These are phyloP conservation scores for Atalantia buxifolia DNA, from an alignment of 345 rosid species.

Conservation along the genomic window DNA sequence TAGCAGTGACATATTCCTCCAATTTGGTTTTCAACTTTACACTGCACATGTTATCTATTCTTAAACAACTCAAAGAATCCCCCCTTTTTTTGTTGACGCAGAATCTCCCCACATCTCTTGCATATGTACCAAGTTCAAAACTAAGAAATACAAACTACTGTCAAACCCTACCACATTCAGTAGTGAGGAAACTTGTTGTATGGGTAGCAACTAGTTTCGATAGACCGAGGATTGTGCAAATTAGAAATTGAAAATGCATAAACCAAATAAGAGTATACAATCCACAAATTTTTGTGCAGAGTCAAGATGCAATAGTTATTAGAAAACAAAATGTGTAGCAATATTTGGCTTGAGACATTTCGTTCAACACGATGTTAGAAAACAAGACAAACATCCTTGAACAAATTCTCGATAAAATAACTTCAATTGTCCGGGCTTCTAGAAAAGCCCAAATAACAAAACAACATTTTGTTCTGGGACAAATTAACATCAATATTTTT, in stretches of 20 bases:
- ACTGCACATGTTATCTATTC: background rate
- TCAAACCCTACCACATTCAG: background rate
- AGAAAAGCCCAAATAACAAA: background rate
- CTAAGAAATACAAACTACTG: background rate
- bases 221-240: background rate
- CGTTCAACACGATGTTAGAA: background rate
- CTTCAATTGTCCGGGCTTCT: background rate
- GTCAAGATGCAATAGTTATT: background rate
- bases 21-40: background rate
- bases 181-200: background rate
- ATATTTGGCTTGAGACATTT: background rate
- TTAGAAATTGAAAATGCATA: background rate
- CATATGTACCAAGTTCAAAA: background rate
- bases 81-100: background rate
- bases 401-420: background rate
- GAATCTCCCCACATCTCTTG: background rate
- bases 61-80: background rate
- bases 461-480: background rate
- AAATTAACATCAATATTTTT: background rate
- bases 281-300: background rate
- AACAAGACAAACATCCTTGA: background rate
- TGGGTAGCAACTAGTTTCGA: background rate
- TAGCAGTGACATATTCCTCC: background rate
- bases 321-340: background rate
- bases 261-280: background rate